These are phyloP conservation scores for Claviceps arundinis DNA, from an alignment of 2,329 filamentous ascomycete genomes.

Conservation along the genomic window DNA sequence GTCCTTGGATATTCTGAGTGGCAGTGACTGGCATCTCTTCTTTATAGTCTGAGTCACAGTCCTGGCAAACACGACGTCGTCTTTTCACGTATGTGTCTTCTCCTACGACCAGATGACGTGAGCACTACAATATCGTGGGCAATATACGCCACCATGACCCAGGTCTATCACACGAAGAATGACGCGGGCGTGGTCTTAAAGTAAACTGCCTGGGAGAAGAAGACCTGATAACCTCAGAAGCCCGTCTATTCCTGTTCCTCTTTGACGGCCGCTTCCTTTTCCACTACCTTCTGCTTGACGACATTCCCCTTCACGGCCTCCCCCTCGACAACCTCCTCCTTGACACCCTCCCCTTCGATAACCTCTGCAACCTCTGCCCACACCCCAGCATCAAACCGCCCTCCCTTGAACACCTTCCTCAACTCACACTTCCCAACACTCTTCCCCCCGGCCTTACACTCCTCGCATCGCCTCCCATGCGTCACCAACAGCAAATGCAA, in stretches of 20 bases:
- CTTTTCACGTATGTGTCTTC: too few relatives aligned
- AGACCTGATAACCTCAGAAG: too few relatives aligned
- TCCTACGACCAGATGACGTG: too few relatives aligned
- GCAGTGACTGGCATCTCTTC: too few relatives aligned
- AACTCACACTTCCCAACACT: conserved; percentile 25
- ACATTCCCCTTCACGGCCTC: not conserved
- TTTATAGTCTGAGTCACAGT: too few relatives aligned
- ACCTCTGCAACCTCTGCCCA: conserved; percentile 1
- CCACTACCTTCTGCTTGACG: not conserved
- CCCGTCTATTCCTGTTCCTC: not conserved
- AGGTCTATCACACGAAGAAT: too few relatives aligned
- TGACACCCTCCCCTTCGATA: not conserved
- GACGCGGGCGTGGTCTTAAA: too few relatives aligned
- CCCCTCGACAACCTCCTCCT: not conserved
- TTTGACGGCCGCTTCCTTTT: not conserved
- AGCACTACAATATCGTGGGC: too few relatives aligned
- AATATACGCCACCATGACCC: too few relatives aligned
- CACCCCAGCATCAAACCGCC: conserved; percentile 11
- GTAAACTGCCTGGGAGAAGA: too few relatives aligned
- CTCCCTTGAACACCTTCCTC: conserved; percentile 23
- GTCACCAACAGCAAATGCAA: conserved; percentile 35
- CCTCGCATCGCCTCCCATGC: conserved; percentile 31
- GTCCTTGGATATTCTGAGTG: too few relatives aligned
- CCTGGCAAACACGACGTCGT: too few relatives aligned
- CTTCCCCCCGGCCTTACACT: conserved; percentile 32